Conservation (phyloP, 331 rosid genomes). For the Cydonia oblonga region DNA sequence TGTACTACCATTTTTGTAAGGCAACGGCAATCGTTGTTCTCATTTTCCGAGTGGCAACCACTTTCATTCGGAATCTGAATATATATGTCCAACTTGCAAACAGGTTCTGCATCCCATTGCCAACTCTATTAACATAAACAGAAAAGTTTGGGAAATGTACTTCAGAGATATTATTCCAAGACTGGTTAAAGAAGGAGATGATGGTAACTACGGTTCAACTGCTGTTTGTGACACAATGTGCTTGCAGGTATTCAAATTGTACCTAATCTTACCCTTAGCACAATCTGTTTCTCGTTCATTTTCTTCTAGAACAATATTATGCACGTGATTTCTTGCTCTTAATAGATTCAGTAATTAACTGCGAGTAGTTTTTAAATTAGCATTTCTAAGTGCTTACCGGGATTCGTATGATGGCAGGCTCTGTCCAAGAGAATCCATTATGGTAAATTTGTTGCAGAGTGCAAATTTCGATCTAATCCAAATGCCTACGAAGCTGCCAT, state of each 20-base stretch:
- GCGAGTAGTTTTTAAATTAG: neutral
- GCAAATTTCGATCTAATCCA: slow-evolving; percentile 60
- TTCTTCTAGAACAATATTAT: too few species aligned
- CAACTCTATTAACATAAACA: slow-evolving; percentile 63
- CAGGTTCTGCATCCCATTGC: slow-evolving; percentile 83
- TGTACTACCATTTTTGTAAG: neutral
- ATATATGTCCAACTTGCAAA: slow-evolving; percentile 5
- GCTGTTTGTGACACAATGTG: slow-evolving; percentile 80
- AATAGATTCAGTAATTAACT: neutral
- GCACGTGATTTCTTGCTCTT: neutral
- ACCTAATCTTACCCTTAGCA: neutral
- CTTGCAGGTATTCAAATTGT: slow-evolving; percentile 66
- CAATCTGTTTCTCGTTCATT: neutral
- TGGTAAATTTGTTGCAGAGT: slow-evolving; percentile 89
- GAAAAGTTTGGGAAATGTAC: slow-evolving; percentile 69
- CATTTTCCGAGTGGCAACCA: neutral
- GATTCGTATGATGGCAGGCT: slow-evolving; percentile 26
- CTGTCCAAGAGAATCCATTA: slow-evolving; percentile 91
- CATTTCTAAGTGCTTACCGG: neutral
- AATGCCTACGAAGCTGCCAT: slow-evolving; percentile 62
- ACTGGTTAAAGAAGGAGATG: slow-evolving; percentile 73
- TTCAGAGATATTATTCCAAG: slow-evolving; percentile 69
- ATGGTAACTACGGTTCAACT: slow-evolving; percentile 77
- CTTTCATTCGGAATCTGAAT: neutral
- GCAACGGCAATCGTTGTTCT: neutral